A percentile compares a stretch with the other conserved stretches of the same genome.
phyloP scores from a whole-genome alignment of 2,329 filamentous ascomycete genomes.

The Aspergillaceae sp. region DNA sequence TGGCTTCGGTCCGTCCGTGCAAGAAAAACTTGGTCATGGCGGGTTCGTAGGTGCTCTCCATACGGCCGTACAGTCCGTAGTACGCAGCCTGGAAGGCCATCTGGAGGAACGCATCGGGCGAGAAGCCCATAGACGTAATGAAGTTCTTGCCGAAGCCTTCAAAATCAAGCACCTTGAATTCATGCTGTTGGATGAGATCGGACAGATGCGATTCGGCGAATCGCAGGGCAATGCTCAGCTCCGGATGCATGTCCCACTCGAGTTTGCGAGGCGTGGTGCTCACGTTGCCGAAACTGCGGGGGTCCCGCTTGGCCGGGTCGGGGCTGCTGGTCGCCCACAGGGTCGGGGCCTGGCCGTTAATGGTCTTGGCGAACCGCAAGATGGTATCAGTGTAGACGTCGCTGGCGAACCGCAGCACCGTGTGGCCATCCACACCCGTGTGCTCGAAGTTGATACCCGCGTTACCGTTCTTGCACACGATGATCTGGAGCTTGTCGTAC shows the following conservation, averaged over 20 bases:
- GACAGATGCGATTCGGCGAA: constrained; percentile 93
- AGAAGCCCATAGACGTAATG: constrained; percentile 94
- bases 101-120: constrained; percentile 92
- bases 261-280: constrained; percentile 90
- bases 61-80: constrained; percentile 86
- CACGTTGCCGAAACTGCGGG: constrained; percentile 84
- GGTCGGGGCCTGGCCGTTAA: constrained; percentile 86
- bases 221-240: constrained; percentile 79
- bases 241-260: constrained; percentile 94
- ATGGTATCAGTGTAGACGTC: constrained; percentile 98
- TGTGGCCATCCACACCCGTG: constrained; percentile 95
- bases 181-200: constrained; percentile 91
- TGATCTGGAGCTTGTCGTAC: constrained; percentile 99
- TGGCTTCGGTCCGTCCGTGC: constrained; percentile 89
- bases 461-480: constrained; percentile 97
- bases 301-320: constrained; percentile 85
- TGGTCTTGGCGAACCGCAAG: constrained; percentile 84
- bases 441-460: constrained; percentile 99
- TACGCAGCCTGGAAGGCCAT: constrained; percentile 99
- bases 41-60: constrained; percentile 94
- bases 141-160: constrained; percentile 89
- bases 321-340: constrained; percentile 87
- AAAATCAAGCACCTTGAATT: constrained; percentile 90
- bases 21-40: constrained; percentile 95
- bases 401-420: constrained; percentile 88